Base-by-base conservation (phyloP, 495 filamentous ascomycete species). In the Hypomontagnella monticulosa region DNA sequence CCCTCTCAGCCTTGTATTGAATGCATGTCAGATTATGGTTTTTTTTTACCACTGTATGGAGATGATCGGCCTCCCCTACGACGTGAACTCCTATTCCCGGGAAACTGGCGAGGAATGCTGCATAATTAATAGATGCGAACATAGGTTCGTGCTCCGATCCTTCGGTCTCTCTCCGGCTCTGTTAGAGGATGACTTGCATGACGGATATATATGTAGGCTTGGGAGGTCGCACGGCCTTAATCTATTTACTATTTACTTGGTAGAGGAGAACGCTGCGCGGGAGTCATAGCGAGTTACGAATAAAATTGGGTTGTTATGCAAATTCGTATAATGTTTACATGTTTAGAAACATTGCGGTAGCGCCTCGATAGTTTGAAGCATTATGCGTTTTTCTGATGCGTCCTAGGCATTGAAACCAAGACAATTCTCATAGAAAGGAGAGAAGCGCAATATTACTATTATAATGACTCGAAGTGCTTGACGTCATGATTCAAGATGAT, bases 1-100 rank as follows among this genome's bases (percentile, higher is more conserved):
- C 64, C 61, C 53, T 19, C 47, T 56, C 59, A 63, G 66, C 66
- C 59, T 63, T 69, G 47, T 64, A 69, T 69, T 52, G 47, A 44
- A 61, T 62, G 66, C 66, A 70, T 60, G 66, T 70, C 57, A 70
- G 61, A 70, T 70, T 64, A 61, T 57, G 42, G 57, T 2, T 27
- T 61, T 2, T 27, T 61, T 57, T 51, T 14, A 38, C 32, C 41
- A 37, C 41, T 42, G 18, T 59, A 54, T 61, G 34, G 47, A 49
- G 56, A 66, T 54, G 56, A 66, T 54, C 37, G 55, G n/a, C 59
- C 41, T 42, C 4, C 23, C 23, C 38, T 46, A n/a, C 16, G 37
- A 59, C 14, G 14, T 36, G n/a, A 23, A 44, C 33, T 57, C 48
- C 53, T 54, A 69, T 69, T 63, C 33, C 60, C 59, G 59, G 51